Conservation (phyloP, 2,329 filamentous ascomycete species). For the Calonectria hongkongensis region DNA sequence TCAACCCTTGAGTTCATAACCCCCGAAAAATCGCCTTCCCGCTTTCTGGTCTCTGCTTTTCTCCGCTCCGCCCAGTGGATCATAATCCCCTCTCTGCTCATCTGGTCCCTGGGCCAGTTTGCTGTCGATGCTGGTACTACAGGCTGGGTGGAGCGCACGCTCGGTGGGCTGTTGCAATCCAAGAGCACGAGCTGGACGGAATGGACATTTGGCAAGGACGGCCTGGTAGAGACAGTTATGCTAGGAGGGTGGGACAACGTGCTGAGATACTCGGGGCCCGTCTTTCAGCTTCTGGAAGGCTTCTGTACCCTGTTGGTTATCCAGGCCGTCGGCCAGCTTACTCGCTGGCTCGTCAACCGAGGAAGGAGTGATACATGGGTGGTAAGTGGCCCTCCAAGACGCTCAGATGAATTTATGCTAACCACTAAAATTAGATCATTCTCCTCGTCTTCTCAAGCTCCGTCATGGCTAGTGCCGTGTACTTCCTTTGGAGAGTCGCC, state of each 20-base stretch:
- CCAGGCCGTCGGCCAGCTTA: slow-evolving; percentile 94
- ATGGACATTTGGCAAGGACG: slow-evolving; percentile 92
- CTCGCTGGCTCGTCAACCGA: slow-evolving; percentile 94
- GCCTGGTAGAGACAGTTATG: slow-evolving; percentile 85
- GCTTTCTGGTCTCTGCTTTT: slow-evolving; percentile 81
- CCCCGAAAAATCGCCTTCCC: slow-evolving; percentile 84
- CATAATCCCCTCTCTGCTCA: slow-evolving; percentile 88
- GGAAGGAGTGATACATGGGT: slow-evolving; percentile 97
- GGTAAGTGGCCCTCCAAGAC: slow-evolving; percentile 71
- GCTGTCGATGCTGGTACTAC: slow-evolving; percentile 88
- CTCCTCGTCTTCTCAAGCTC: slow-evolving; percentile 91
- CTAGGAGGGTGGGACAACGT: slow-evolving; percentile 93
- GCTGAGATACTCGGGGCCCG: slow-evolving; percentile 91
- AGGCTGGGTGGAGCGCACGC: slow-evolving; percentile 89
- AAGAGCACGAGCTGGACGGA: slow-evolving; percentile 82
- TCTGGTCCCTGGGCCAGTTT: slow-evolving; percentile 97
- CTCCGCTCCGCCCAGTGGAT: slow-evolving; percentile 89
- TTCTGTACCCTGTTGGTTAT: slow-evolving; percentile 98
- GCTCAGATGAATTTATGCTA: slow-evolving; percentile 53
- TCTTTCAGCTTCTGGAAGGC: slow-evolving; percentile 95
- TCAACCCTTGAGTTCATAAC: slow-evolving; percentile 87
- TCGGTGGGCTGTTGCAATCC: slow-evolving; percentile 78
- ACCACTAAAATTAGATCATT: slow-evolving; percentile 80
- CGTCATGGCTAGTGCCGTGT: slow-evolving; percentile 93
- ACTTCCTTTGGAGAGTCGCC: slow-evolving; percentile 96